Evolutionary conservation across 257 asterid genomes (phyloP), one percentile per base, ranked within the genome.

Genomic region (Penstemon newberryi): DNA sequence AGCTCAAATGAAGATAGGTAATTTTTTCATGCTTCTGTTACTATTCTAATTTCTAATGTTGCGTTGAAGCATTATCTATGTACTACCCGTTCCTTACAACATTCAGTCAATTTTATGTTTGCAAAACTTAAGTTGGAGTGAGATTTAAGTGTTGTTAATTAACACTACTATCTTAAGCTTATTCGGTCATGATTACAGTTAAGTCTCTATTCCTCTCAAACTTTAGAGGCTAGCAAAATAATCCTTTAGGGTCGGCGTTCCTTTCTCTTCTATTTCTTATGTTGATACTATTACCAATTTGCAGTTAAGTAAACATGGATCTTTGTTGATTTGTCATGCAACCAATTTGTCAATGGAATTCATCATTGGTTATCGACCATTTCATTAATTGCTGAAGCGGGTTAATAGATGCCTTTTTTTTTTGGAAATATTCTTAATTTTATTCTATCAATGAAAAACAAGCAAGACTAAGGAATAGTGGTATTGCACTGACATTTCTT

Each of bases 1-100:
- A 81, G 79, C 69, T 80, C 96, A 7, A 87, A 57, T 75, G 95
- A 91, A 60, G 99, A 94, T 76, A 89, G 99, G 97, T 94, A 76
- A 71, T 11, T 44, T 2, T 4, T 63, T 25, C 33, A 25, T 25
- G 63, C 63, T 60, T 50, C 13, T 65, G 15, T 43, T 40, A 66
- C 44, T 62, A 4, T 10, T 44, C 6, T 15, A 25, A 25, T 1
- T 25, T 25, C 33, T 1, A 15, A 25, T 12, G 4, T 25, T 25
- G 33, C 33, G 33, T 19, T 36, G 33, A 69, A 47, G 57, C 33
- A 33, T 64, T 46, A 11, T 70, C 1, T 45, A 39, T 53, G 63
- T 40, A 18, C 11, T 46, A 42, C 42, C 38, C 62, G 6, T 37
- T 44, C 54, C 12, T 10, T 33, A 7, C 4, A 7, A 15, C 18